Evolutionary conservation across 2,329 filamentous ascomycete species (phyloP).

Genomic region (Sarocladium brachiariae): DNA sequence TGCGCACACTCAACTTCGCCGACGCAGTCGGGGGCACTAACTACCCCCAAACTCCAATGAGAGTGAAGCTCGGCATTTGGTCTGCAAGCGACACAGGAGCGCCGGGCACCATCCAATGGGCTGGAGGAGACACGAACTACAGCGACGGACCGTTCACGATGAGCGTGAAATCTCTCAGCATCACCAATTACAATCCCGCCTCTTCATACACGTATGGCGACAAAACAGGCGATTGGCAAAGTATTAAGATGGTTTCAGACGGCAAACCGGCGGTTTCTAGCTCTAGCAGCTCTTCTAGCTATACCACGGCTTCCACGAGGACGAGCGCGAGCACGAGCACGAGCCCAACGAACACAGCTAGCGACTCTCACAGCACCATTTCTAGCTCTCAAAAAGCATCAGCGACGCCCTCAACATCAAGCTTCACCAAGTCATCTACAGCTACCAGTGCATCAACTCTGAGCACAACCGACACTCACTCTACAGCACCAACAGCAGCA

Average conservation of each 20-base stretch:
- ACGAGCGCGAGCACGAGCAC: not conserved
- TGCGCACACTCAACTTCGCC: slow-evolving; percentile 41
- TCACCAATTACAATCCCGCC: slow-evolving; percentile 31
- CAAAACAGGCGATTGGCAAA: slow-evolving; percentile 18
- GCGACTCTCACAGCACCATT: no score
- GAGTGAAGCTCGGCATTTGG: slow-evolving; percentile 41
- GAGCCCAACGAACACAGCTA: no score
- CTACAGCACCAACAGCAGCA: no score
- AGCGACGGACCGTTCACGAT: slow-evolving; percentile 49
- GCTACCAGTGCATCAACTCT: no score
- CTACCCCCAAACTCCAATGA: slow-evolving; percentile 54
- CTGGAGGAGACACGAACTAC: slow-evolving; percentile 47
- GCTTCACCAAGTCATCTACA: no score
- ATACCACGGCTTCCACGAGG: not conserved
- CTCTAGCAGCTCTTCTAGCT: not conserved
- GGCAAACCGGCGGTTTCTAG: not conserved
- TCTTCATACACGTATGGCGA: slow-evolving; percentile 26
- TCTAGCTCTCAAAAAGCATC: no score
- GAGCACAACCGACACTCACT: no score
- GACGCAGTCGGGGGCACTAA: slow-evolving; percentile 42
- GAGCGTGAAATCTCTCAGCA: slow-evolving; percentile 40
- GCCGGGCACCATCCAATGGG: slow-evolving; percentile 42
- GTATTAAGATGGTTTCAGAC: slow-evolving; percentile 13
- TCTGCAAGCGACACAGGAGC: slow-evolving; percentile 30
- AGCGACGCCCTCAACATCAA: no score